phyloP scores from a whole-genome alignment of 2,329 filamentous ascomycete species.

The Ophiostoma australiae region DNA sequence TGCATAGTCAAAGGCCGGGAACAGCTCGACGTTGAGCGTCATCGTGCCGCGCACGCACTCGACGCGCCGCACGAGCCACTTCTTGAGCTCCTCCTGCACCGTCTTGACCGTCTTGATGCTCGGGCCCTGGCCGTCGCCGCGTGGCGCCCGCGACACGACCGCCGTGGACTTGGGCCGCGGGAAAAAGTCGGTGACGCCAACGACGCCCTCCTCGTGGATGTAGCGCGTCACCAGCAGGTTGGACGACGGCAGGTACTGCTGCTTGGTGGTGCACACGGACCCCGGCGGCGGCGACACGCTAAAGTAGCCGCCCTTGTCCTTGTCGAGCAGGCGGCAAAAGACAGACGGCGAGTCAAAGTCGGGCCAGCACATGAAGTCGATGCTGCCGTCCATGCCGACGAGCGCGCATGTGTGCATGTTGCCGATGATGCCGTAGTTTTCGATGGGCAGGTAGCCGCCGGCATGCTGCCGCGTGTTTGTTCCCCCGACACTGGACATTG shows the following conservation, averaged over 20 bases:
- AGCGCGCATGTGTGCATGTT: conserved; percentile 76
- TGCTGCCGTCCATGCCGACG: conserved; percentile 66
- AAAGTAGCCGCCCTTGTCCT: conserved; percentile 69
- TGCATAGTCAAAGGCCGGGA: conserved; percentile 69
- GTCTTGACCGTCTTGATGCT: conserved; percentile 47
- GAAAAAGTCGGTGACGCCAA: conserved; percentile 71
- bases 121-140: conserved; percentile 23
- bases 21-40: conserved; percentile 63
- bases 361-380: conserved; percentile 79
- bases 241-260: conserved; percentile 69
- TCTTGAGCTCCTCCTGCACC: conserved; percentile 60
- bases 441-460: conserved; percentile 57
- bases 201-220: conserved; percentile 68
- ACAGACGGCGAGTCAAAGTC: conserved; percentile 73
- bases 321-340: conserved; percentile 70
- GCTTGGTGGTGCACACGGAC: conserved; percentile 62
- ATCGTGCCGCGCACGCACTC: conserved; percentile 67
- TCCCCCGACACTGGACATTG: background rate
- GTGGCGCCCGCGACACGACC: conserved; percentile 45
- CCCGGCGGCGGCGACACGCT: conserved; percentile 54
- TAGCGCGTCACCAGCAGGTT: conserved; percentile 75
- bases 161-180: conserved; percentile 59
- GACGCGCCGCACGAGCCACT: conserved; percentile 65
- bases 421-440: conserved; percentile 74
- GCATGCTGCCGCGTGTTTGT: conserved; percentile 32